Base-by-base conservation (phyloP, 2,329 filamentous ascomycete genomes). In the Davidsoniella australis region DNA sequence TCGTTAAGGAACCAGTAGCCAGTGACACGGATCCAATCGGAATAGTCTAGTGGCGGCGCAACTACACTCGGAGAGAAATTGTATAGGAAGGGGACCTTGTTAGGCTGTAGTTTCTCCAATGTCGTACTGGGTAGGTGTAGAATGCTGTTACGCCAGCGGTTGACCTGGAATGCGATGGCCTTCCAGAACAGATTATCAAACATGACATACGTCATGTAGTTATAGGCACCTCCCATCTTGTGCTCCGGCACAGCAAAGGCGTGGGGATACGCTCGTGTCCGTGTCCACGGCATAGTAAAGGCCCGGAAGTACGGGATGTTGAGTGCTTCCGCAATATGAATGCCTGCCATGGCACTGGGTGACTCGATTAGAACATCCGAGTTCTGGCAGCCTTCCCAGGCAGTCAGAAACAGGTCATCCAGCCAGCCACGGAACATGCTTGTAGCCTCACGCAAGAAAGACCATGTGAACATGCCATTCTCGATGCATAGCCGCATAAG, bases 211-310 rank as follows among this genome's bases (percentile, higher is more conserved):
- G 87, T 91, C 60, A 94, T 80, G 61, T 88, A 87, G 61, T 98
- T 98, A 68, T 94, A 96, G 0, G 81, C 81, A 20, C 91, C 91
- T 49, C 91, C 91, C 78, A 94, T 86, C 66, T 94, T 95, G 63
- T 85, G 80, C 54, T 93, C 85, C 1, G 87, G 84, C 54, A 93
- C 88, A 23, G 89, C 82, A 64, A 98, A 98, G 0, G 91, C 91
- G 63, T 98, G 91, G 2, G 91, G 91, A 58, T 98, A 98, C 0
- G 89, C 87, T 48, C 91, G 75, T 14, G 91, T 98, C 45, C 88
- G 79, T 0, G 91, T 94, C 91, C 91, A 98, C 0, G 91, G 91
- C 91, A 98, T 98, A 16, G 87, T 94, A 61, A 98, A 98, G 0
- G 88, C 89, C 50, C 91, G 79, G 68, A 96, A 96, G 63, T 98